These are phyloP conservation scores for Sporothrix protearum DNA, from an alignment of 2,329 filamentous ascomycete species.

Conservation along the genomic window DNA sequence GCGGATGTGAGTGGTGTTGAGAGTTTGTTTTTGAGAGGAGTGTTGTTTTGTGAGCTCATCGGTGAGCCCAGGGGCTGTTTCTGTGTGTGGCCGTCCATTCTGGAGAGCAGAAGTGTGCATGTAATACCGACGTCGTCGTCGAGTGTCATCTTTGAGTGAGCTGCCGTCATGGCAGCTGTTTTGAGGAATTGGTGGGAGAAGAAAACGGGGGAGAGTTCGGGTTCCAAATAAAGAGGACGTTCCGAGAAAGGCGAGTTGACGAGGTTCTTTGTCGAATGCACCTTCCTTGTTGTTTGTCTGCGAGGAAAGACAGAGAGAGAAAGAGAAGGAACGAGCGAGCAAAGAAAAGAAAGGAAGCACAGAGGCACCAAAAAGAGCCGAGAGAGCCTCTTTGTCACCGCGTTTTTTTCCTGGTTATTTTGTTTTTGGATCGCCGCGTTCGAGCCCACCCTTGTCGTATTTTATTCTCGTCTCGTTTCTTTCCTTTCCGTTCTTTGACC, in stretches of 20 bases:
- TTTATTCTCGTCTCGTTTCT: neutral
- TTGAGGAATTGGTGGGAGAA: neutral
- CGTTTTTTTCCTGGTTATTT: too few species aligned
- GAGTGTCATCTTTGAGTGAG: constrained; percentile 19
- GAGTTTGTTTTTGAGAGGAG: neutral
- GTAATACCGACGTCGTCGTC: constrained; percentile 24
- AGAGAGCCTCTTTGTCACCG: neutral
- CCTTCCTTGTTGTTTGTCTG: neutral
- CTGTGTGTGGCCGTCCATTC: constrained; percentile 12
- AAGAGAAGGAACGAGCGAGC: neutral
- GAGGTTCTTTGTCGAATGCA: constrained; percentile 8
- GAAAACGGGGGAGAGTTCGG: neutral
- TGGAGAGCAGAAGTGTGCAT: constrained; percentile 23
- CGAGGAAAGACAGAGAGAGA: neutral
- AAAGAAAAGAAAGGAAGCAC: neutral
- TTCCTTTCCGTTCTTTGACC: neutral
- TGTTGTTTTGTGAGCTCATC: neutral
- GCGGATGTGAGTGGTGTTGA: neutral
- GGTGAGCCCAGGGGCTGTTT: constrained; percentile 1
- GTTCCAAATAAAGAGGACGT: neutral
- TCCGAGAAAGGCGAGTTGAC: neutral
- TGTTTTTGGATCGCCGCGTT: constrained; percentile 6
- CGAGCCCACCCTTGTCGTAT: constrained; percentile 8
- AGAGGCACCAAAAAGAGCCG: neutral
- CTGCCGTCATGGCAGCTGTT: constrained; percentile 21